phyloP scores from a whole-genome alignment of 169 alveolate genomes.

The Cystoisospora suis region DNA sequence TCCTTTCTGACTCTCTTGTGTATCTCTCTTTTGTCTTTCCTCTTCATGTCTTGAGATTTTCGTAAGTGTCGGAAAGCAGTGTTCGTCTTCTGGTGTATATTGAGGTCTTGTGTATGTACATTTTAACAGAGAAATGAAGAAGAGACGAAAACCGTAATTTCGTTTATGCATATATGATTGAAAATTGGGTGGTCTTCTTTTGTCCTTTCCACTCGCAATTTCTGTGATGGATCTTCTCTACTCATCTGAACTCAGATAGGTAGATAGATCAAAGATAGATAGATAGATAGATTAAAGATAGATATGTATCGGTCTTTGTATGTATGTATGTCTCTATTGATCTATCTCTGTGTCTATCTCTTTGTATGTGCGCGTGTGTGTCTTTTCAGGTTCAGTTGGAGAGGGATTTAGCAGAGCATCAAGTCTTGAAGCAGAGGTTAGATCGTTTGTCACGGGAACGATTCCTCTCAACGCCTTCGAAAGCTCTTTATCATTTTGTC shows the following conservation, averaged over 20 bases:
- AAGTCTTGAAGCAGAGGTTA: not conserved
- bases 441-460: not conserved
- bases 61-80: not conserved
- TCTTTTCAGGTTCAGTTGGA: not conserved
- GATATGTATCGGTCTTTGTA: not conserved
- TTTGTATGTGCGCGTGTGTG: not conserved
- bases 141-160: too few relatives aligned
- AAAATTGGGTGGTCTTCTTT: too few relatives aligned
- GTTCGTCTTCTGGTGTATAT: not conserved
- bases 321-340: not conserved
- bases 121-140: too few relatives aligned
- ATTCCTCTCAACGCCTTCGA: conserved; percentile 5
- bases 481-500: not conserved
- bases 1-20: too few relatives aligned
- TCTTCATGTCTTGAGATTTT: too few relatives aligned
- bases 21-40: too few relatives aligned
- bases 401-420: conserved; percentile 4
- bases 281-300: too few relatives aligned
- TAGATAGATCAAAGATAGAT: not conserved
- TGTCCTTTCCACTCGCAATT: too few relatives aligned
- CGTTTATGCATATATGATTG: too few relatives aligned
- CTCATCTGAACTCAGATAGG: not conserved
- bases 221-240: too few relatives aligned
- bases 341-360: too few relatives aligned
- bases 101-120: not conserved